Evolutionary conservation across 2,329 filamentous ascomycete species (phyloP).

Genomic region (Corniculantispora saksenae): DNA sequence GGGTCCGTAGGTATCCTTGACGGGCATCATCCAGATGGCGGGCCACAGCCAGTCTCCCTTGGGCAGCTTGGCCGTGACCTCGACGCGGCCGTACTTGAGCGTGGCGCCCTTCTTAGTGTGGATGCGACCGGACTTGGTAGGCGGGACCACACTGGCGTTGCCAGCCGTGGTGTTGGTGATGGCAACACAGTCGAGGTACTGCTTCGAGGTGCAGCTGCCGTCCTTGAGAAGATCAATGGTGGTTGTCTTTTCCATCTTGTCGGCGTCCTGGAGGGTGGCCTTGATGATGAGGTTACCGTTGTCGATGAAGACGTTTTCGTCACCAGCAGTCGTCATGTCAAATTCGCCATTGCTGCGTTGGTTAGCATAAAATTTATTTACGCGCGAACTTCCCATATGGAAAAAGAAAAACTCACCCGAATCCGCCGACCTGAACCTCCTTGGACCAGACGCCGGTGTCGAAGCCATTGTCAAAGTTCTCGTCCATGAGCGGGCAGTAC

Average conservation of each 20-base stretch:
- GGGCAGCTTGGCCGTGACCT: constrained; percentile 76
- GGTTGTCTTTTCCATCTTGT: constrained; percentile 65
- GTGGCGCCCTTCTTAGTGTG: constrained; percentile 69
- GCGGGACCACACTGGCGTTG: constrained; percentile 75
- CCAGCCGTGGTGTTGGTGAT: constrained; percentile 69
- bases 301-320: constrained; percentile 74
- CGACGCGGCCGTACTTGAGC: constrained; percentile 80
- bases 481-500: constrained; percentile 68
- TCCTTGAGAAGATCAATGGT: constrained; percentile 67
- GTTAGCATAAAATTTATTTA: constrained; percentile 10
- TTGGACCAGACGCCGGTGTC: constrained; percentile 68
- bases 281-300: constrained; percentile 72
- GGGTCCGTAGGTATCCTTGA: constrained; percentile 67
- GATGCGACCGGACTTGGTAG: constrained; percentile 75
- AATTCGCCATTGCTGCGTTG: constrained; percentile 73
- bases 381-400: too few relatives aligned
- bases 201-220: constrained; percentile 66
- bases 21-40: constrained; percentile 88
- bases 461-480: constrained; percentile 61
- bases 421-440: constrained; percentile 74
- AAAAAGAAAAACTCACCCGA: constrained; percentile 58
- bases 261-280: constrained; percentile 72
- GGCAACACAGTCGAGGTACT: constrained; percentile 31
- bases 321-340: constrained; percentile 68
- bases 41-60: constrained; percentile 87